Base-by-base conservation (phyloP, 371 early-diverging fungal genomes). In the Nematocida minor region DNA sequence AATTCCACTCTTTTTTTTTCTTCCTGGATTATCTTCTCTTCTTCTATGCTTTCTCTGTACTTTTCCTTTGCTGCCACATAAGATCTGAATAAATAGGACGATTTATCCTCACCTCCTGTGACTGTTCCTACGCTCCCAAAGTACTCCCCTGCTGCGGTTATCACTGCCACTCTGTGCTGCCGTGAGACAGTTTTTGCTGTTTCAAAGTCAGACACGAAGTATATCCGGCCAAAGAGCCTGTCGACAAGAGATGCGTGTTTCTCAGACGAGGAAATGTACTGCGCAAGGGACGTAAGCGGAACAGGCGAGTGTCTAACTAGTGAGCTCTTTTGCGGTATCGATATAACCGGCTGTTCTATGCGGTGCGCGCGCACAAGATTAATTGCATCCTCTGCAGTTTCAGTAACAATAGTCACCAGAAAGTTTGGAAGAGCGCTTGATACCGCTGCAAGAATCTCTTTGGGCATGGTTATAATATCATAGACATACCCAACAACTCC, bases 351-450 rank as follows among this genome's bases (percentile, higher is more conserved):
- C 48, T 94, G 89, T 4, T 95, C 89, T 4, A 94, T 94, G 70
- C 88, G 89, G 86, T 95, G 85, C 32, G 86, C 87, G 36, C 90
- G 88, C 42, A 96, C 80, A 4, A 96, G 80, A 14, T 79, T 80
- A 0, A 91, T 87, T 0, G 95, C 96, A 2, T 93, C 92, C 2
- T 88, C 88, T 70, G 95, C 95, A 2, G 89, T 90, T 80, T 95
- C 93, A 0, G 97, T 96, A 14, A 97, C 96, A 16, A 99, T 89
- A 82, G 94, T 93, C 86, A 94, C 95, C 44, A 99, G 85, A 77
- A 92, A 91, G 29, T 74, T 55, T 2, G 70, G 67, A 40, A 66
- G n/a, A 29, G 82, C 80, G 18, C 67, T 79, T 60, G 84, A 79
- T 55, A 84, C 70, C 18, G 83, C 82, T 31, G 27, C 41, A 2